phyloP scores from a whole-genome alignment of 1,139 yeast genomes.

The Suhomyces bokatorum region DNA sequence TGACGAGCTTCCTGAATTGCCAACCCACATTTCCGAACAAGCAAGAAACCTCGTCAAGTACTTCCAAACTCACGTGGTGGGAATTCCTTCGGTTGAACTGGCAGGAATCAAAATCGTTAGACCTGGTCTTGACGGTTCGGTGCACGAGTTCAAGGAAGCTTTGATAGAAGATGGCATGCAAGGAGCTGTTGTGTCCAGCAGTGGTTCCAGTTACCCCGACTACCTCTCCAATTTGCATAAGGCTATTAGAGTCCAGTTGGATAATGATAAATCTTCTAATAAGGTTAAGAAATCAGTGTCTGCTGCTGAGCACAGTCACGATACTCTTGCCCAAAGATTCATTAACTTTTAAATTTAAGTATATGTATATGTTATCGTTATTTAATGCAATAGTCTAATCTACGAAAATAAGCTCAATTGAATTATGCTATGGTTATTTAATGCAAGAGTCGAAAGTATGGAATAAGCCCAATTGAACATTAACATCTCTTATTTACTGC shows the following conservation, averaged over 20 bases:
- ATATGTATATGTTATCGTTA: neutral
- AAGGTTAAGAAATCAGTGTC: constrained; percentile 34
- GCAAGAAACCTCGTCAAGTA: constrained; percentile 60
- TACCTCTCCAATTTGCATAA: constrained; percentile 63
- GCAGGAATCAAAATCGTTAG: constrained; percentile 62
- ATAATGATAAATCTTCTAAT: constrained; percentile 42
- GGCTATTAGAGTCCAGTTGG: constrained; percentile 55
- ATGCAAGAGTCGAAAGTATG: too few species aligned
- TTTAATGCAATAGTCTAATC: constrained; percentile 13
- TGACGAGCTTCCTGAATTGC: constrained; percentile 68
- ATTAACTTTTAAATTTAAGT: constrained; percentile 28
- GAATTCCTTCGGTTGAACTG: constrained; percentile 29
- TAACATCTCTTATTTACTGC: too few species aligned
- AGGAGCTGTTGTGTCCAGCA: constrained; percentile 28
- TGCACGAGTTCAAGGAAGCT: constrained; percentile 55
- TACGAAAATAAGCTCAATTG: too few species aligned
- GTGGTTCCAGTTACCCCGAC: constrained; percentile 59
- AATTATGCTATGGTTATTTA: too few species aligned
- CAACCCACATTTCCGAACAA: constrained; percentile 68
- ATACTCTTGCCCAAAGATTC: constrained; percentile 42
- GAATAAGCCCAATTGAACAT: too few species aligned
- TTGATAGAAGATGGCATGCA: constrained; percentile 69
- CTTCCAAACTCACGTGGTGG: constrained; percentile 46
- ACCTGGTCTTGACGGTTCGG: constrained; percentile 64
- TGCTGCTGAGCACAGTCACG: constrained; percentile 29